phyloP scores from a whole-genome alignment of 2,329 filamentous ascomycete species.

The Aspergillus pseudonomiae region DNA sequence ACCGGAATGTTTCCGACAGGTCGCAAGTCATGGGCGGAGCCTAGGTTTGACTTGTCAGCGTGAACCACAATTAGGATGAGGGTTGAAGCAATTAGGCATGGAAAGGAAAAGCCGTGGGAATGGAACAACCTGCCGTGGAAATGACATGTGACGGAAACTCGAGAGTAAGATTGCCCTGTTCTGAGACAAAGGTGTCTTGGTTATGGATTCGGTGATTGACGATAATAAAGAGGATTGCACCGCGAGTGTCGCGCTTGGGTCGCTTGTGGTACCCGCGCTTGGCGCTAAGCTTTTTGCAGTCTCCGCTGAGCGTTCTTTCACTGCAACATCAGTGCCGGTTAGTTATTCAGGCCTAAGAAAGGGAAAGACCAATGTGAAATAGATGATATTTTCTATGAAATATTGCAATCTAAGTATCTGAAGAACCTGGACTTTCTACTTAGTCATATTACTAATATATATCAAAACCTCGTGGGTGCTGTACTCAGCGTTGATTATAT shows the following conservation, averaged over 20 bases:
- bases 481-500: neutral
- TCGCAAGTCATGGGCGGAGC: constrained; percentile 37
- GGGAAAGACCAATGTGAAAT: neutral
- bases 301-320: neutral
- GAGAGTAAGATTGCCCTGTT: constrained; percentile 1
- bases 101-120: neutral
- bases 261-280: constrained; percentile 11
- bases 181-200: constrained; percentile 2
- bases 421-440: neutral
- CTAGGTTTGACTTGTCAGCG: constrained; percentile 19
- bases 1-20: constrained; percentile 28
- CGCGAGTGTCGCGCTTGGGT: constrained; percentile 14
- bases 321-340: neutral
- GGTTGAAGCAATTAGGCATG: neutral
- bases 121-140: constrained; percentile 18
- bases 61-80: neutral
- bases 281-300: constrained; percentile 13
- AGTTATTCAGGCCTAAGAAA: neutral
- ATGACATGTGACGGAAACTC: constrained; percentile 17
- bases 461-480: neutral
- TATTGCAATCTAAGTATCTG: neutral
- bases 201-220: constrained; percentile 4
- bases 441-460: neutral
- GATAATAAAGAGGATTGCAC: constrained; percentile 13
- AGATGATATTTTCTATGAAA: neutral